phyloP scores from a whole-genome alignment of 805 yeast species.

The Wickerhamomyces bovis region DNA sequence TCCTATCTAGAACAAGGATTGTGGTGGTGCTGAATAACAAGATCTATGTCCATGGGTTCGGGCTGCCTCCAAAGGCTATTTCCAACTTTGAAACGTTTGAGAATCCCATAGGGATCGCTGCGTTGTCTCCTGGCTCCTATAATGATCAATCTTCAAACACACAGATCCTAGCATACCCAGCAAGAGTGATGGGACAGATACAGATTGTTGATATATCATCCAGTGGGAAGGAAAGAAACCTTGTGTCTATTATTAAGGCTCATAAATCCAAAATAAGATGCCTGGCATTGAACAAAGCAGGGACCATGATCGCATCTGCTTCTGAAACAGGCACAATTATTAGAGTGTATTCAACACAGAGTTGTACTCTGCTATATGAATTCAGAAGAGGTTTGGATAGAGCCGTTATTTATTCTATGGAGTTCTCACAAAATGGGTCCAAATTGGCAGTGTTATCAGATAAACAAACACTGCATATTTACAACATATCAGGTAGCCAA shows the following conservation, averaged over 20 bases:
- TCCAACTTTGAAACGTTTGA: slow-evolving; percentile 24
- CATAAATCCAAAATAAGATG: slow-evolving; percentile 64
- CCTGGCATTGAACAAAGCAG: slow-evolving; percentile 56
- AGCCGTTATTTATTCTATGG: slow-evolving; percentile 77
- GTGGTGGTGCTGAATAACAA: slow-evolving; percentile 64
- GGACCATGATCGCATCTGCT: slow-evolving; percentile 71
- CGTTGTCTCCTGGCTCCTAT: slow-evolving; percentile 22
- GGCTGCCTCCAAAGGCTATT: slow-evolving; percentile 67
- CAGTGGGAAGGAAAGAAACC: slow-evolving; percentile 53
- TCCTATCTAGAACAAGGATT: slow-evolving; percentile 68
- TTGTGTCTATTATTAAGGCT: slow-evolving; percentile 68
- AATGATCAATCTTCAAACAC: slow-evolving; percentile 21
- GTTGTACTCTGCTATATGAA: slow-evolving; percentile 68
- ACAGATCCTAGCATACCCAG: slow-evolving; percentile 71
- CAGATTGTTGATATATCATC: slow-evolving; percentile 74
- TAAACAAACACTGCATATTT: slow-evolving; percentile 85
- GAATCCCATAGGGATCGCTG: slow-evolving; percentile 23
- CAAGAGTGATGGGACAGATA: slow-evolving; percentile 67
- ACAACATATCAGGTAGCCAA: slow-evolving; percentile 41
- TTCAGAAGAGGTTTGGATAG: slow-evolving; percentile 87
- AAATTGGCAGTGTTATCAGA: slow-evolving; percentile 83
- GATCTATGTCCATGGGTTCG: slow-evolving; percentile 73
- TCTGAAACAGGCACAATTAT: slow-evolving; percentile 79
- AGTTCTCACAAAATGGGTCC: slow-evolving; percentile 70
- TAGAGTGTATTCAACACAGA: slow-evolving; percentile 62